Evolutionary conservation across 768 basidiomycete genomes (phyloP).

Genomic region (Amanita exitialis): DNA sequence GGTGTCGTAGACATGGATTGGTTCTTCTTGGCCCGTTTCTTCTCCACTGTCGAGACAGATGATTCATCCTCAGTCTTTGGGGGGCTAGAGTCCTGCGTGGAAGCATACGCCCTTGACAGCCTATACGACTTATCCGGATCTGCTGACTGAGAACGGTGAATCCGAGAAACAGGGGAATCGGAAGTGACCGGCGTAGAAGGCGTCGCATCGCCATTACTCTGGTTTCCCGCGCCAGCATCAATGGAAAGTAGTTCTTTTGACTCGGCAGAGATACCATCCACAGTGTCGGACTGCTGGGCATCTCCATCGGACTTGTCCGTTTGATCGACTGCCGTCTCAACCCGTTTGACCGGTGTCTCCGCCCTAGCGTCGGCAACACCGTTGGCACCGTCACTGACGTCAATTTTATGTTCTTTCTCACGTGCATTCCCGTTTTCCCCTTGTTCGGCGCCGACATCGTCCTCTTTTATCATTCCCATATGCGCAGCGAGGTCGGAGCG

Average conservation of each 20-base stretch:
- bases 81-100: conserved; percentile 39
- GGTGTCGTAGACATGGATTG: conserved; percentile 22
- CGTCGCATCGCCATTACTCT: conserved; percentile 12
- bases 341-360: background rate
- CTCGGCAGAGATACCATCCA: conserved; percentile 7
- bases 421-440: background rate
- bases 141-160: conserved; percentile 74
- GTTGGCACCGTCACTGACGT: background rate
- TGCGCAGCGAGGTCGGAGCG: conserved; percentile 79
- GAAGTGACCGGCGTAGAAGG: conserved; percentile 29
- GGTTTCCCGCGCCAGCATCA: conserved; percentile 8
- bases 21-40: conserved; percentile 25
- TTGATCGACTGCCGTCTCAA: background rate
- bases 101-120: conserved; percentile 49
- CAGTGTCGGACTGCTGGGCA: background rate
- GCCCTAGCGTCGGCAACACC: background rate
- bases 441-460: background rate
- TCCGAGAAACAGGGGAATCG: conserved; percentile 28
- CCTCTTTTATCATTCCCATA: conserved; percentile 19
- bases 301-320: background rate
- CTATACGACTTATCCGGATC: conserved; percentile 59
- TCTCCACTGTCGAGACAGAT: conserved; percentile 47
- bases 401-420: background rate
- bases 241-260: conserved; percentile 24
- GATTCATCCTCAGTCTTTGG: conserved; percentile 65